Base-by-base conservation (phyloP, 2,329 filamentous ascomycete species). In the Ascocoryne sarcoides region DNA sequence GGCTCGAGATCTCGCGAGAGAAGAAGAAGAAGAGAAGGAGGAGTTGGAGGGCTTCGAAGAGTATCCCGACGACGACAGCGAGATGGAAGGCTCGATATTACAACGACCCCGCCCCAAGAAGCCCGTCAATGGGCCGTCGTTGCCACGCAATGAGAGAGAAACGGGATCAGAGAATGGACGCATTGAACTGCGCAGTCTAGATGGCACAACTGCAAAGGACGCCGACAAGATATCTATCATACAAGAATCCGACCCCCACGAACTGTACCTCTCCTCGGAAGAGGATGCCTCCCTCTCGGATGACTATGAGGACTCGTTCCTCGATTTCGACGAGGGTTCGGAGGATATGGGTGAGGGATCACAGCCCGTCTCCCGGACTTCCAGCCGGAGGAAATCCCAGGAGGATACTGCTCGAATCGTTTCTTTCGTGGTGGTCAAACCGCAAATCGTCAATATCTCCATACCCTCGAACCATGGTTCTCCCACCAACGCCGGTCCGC, bases 201-300 rank as follows among this genome's bases (percentile, higher is more conserved):
- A 53, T 32, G 50, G 42, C 0, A 42, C 40, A 21, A 26, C 34
- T 26, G 26, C 33, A 19, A 43, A 48, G 36, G 45, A 51, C 9
- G 42, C 46, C 7, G 45, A 49, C 12, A 45, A 35, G 4, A 23
- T 31, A 8, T 45, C 47, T 7, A 32, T 47, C n/a, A 35, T 52
- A 12, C 34, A 52, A 19, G 43, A 49, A 37, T 36, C 48, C 12
- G 52, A 60, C 47, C 71, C 75, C 4, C 75, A 79, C 56, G 71
- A 77, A 42, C 54, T 75, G 43, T 82, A 82, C 57, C 69, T 82
- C 18, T 80, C 76, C 2, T 79, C 75, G 0, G 77, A 82, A 49
- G 77, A 82, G 55, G 77, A 80, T 47, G 75, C 69, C 20, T 80
- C 76, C 1, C 76, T 76, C 1, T 75, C 72, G 33, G 76, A 76